Evolutionary conservation across 176 grass and related monocot genomes (phyloP).

Genomic region (Typha latifolia): DNA sequence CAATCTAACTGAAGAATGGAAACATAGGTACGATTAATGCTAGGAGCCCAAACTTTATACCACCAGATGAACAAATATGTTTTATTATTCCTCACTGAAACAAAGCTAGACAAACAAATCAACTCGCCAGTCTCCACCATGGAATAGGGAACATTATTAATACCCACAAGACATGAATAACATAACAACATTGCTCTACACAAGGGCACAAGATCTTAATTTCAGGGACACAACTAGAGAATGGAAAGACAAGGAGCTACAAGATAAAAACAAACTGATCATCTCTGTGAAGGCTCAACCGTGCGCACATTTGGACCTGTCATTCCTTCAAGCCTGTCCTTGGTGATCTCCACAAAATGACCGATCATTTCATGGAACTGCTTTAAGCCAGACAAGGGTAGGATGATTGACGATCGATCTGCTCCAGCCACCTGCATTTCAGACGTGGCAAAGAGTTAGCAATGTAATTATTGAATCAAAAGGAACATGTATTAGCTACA

Average conservation of each 20-base stretch:
- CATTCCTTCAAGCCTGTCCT: conserved; percentile 94
- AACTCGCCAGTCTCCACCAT: neutral
- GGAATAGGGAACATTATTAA: neutral
- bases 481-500: neutral
- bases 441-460: neutral
- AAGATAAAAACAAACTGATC: conserved; percentile 19
- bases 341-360: conserved; percentile 98
- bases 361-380: conserved; percentile 99
- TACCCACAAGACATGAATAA: conserved; percentile 2
- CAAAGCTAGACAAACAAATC: conserved; percentile 1
- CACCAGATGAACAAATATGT: conserved; percentile 1
- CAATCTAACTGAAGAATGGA: neutral
- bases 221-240: neutral
- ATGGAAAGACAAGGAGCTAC: neutral
- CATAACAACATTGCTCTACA: neutral
- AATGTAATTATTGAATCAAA: neutral
- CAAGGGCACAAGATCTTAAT: neutral
- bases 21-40: neutral
- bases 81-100: conserved; percentile 1
- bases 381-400: conserved; percentile 83
- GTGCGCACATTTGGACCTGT: conserved; percentile 60
- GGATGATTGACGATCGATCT: conserved; percentile 94
- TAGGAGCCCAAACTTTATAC: neutral
- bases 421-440: conserved; percentile 69
- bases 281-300: conserved; percentile 76